Evolutionary conservation across 2,329 filamentous ascomycete genomes (phyloP).

Genomic region (Aspergillus sojae): DNA sequence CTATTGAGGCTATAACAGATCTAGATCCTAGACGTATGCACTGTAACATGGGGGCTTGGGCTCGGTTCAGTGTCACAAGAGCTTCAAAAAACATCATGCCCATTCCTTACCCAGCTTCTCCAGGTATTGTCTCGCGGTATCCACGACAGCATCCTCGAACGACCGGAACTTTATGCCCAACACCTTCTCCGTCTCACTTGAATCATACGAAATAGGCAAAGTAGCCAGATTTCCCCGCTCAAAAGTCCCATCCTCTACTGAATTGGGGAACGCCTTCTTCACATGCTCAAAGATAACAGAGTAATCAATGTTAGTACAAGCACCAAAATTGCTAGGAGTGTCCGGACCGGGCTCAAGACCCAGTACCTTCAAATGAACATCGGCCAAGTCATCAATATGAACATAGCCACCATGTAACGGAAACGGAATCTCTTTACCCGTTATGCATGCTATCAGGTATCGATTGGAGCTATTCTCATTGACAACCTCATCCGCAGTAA

Average conservation of each 20-base stretch:
- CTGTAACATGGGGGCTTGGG: too few species aligned
- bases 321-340: neutral
- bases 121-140: conserved; percentile 1
- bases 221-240: neutral
- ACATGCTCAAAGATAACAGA: neutral
- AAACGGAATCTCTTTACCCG: conserved; percentile 1
- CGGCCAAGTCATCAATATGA: conserved; percentile 14
- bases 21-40: too few species aligned
- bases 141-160: conserved; percentile 3
- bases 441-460: neutral
- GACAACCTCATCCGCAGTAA: neutral
- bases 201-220: conserved; percentile 1
- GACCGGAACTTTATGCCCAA: neutral
- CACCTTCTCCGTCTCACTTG: neutral
- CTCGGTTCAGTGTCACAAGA: too few species aligned
- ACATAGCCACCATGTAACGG: conserved; percentile 14
- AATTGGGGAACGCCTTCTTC: neutral
- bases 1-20: too few species aligned
- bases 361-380: conserved; percentile 7
- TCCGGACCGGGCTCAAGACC: neutral
- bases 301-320: neutral
- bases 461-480: neutral
- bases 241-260: neutral
- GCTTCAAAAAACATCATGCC: neutral
- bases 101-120: conserved; percentile 3